phyloP scores from a whole-genome alignment of 345 rosid species.

The Hibiscus mutabilis region DNA sequence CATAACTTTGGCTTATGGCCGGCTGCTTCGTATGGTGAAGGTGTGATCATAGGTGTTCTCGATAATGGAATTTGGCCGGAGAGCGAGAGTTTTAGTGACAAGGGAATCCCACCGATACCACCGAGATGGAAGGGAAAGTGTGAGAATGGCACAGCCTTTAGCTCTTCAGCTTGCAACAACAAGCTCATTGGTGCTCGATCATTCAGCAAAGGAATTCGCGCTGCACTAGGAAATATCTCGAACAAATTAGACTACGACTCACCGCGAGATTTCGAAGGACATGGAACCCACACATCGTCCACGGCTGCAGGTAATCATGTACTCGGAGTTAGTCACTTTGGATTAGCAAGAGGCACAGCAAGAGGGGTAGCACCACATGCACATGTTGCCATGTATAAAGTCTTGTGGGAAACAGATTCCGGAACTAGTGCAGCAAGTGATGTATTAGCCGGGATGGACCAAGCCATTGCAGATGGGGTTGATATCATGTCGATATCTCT shows the following conservation, averaged over 20 bases:
- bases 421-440: background rate
- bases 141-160: background rate
- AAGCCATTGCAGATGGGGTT: background rate
- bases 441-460: background rate
- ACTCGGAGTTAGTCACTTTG: background rate
- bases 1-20: background rate
- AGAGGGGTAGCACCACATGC: background rate
- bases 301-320: background rate
- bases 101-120: background rate
- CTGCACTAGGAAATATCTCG: background rate
- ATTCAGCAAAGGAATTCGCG: background rate
- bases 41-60: background rate
- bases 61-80: background rate
- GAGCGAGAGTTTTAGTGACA: background rate
- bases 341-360: background rate
- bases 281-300: background rate
- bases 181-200: background rate
- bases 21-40: background rate
- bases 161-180: background rate
- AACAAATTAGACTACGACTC: background rate
- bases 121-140: background rate
- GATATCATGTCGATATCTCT: background rate
- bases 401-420: background rate
- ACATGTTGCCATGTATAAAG: background rate
- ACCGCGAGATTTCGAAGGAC: background rate